These are phyloP conservation scores for Diospyros lotus DNA, from an alignment of 148 eudicot genomes.

Conservation along the genomic window DNA sequence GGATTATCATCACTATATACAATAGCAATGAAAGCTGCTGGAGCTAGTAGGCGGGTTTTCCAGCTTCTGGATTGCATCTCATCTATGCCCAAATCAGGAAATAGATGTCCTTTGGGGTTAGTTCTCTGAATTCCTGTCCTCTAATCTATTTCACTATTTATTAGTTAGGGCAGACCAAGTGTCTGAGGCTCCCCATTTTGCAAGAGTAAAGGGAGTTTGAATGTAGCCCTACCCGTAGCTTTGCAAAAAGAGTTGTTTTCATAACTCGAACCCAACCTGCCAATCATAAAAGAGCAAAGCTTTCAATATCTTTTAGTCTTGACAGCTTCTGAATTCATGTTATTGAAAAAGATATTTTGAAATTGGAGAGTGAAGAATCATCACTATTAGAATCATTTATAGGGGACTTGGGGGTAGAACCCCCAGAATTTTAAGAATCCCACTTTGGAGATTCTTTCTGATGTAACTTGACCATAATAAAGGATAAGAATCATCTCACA, in stretches of 20 bases:
- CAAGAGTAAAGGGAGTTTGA: too few species aligned
- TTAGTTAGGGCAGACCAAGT: too few species aligned
- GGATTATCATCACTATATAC: conserved; percentile 71
- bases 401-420: background rate
- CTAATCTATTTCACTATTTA: background rate
- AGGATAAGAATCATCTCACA: background rate
- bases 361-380: background rate
- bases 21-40: conserved; percentile 92
- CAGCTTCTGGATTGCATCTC: conserved; percentile 80
- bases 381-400: too few species aligned
- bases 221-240: too few species aligned
- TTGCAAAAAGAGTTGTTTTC: too few species aligned
- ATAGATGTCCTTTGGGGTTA: conserved; percentile 71
- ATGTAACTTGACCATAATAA: background rate
- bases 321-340: background rate
- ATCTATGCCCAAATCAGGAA: conserved; percentile 71
- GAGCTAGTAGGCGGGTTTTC: conserved; percentile 93
- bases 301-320: background rate
- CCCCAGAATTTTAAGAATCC: background rate
- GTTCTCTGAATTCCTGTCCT: background rate
- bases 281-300: too few species aligned
- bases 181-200: too few species aligned
- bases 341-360: background rate
- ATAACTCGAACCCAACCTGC: too few species aligned
- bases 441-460: background rate